phyloP scores from a whole-genome alignment of 768 basidiomycete species.

The Suillus clintonianus region DNA sequence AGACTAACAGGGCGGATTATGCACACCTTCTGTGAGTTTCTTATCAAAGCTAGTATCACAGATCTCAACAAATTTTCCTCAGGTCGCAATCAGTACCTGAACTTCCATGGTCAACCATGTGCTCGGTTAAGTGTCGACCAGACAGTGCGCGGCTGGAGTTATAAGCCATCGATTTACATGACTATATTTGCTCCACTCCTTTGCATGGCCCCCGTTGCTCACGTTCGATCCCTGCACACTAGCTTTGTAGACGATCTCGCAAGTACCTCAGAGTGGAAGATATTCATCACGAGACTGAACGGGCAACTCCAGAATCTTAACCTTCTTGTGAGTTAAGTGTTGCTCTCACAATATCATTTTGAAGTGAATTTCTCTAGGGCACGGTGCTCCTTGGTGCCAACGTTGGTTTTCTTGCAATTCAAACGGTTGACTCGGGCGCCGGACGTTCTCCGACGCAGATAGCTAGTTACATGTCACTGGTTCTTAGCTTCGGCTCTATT shows the following conservation, averaged over 20 bases:
- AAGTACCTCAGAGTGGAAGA: slow-evolving; percentile 40
- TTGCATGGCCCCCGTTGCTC: slow-evolving; percentile 49
- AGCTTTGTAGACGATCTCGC: slow-evolving; percentile 50
- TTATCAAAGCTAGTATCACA: no score
- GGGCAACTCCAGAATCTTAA: slow-evolving; percentile 52
- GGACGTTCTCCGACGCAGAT: slow-evolving; percentile 35
- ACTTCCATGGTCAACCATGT: slow-evolving; percentile 49
- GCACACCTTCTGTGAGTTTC: slow-evolving; percentile 41
- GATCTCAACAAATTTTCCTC: not conserved
- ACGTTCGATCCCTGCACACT: slow-evolving; percentile 43
- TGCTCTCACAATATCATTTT: not conserved
- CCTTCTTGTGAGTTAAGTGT: slow-evolving; percentile 41
- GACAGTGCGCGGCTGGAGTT: slow-evolving; percentile 33
- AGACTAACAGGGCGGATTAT: slow-evolving; percentile 42
- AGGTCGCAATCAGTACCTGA: slow-evolving; percentile 40
- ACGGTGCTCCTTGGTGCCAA: slow-evolving; percentile 56
- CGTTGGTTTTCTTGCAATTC: slow-evolving; percentile 56
- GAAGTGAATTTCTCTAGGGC: slow-evolving; percentile 30
- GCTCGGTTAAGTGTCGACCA: slow-evolving; percentile 48
- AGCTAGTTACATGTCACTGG: slow-evolving; percentile 42
- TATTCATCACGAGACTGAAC: slow-evolving; percentile 43
- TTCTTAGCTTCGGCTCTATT: slow-evolving; percentile 38
- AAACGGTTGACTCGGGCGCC: slow-evolving; percentile 34
- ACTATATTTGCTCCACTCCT: slow-evolving; percentile 39
- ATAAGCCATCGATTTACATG: slow-evolving; percentile 36